Percentiles rank a stretch among this genome's conserved stretches.
These are phyloP conservation scores for Xylaria cubensis DNA, from an alignment of 495 filamentous ascomycete genomes.

Conservation along the genomic window DNA sequence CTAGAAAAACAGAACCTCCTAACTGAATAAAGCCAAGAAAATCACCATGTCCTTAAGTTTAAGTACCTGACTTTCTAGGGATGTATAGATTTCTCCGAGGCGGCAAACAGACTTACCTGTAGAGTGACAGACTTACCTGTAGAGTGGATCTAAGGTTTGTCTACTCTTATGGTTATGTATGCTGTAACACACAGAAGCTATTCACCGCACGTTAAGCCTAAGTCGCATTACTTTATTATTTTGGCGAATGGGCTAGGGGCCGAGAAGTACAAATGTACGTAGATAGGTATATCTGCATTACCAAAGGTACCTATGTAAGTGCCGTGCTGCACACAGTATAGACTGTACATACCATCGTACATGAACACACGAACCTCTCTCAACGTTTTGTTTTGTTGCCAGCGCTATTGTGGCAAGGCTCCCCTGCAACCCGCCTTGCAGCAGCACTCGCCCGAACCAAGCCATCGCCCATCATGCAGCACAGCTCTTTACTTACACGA, in stretches of 20 bases:
- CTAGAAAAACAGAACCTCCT: no score
- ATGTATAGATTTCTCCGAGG: no score
- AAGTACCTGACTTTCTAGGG: no score
- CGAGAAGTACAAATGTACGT: neutral
- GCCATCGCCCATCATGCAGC: conserved; percentile 18
- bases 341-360: neutral
- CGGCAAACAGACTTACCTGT: no score
- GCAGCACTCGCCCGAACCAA: conserved; percentile 16
- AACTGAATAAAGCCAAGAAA: no score
- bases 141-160: no score
- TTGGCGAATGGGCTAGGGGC: neutral
- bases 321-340: neutral
- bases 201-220: no score
- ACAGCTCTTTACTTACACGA: conserved; percentile 8
- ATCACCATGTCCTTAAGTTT: no score
- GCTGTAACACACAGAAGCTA: no score
- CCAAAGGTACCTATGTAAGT: neutral
- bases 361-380: conserved; percentile 1
- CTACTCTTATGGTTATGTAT: no score
- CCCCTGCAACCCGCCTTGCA: conserved; percentile 8
- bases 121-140: no score
- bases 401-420: neutral
- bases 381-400: neutral
- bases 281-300: neutral
- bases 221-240: no score